Percentiles rank a stretch among this genome's conserved stretches.
These are phyloP conservation scores for Artemisia annua DNA, from an alignment of 129 eudicot species.

Conservation along the genomic window DNA sequence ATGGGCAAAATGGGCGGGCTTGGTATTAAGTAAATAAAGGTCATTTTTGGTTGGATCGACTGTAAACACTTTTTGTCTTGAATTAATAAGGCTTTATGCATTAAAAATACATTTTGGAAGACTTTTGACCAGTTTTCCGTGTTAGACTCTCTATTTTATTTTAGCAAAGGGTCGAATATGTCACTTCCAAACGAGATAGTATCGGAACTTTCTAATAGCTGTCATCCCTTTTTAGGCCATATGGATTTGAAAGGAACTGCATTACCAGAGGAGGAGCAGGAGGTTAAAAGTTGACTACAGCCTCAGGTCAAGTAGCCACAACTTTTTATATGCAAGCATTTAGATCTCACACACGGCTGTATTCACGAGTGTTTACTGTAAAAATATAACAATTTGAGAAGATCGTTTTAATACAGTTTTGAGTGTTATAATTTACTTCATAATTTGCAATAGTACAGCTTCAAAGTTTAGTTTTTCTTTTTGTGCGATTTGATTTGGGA, in stretches of 20 bases:
- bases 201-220: neutral
- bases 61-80: too few species aligned
- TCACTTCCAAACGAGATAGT: neutral
- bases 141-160: too few species aligned
- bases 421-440: slow-evolving; percentile 27
- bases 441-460: slow-evolving; percentile 25
- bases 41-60: too few species aligned
- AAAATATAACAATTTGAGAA: slow-evolving; percentile 43
- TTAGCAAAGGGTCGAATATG: neutral
- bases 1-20: too few species aligned
- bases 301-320: slow-evolving; percentile 1
- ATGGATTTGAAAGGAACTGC: slow-evolving; percentile 52
- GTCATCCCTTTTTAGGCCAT: slow-evolving; percentile 32
- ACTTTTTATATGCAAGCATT: slow-evolving; percentile 27
- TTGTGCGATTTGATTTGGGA: slow-evolving; percentile 11
- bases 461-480: slow-evolving; percentile 10
- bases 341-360: slow-evolving; percentile 31
- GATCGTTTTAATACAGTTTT: slow-evolving; percentile 32
- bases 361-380: slow-evolving; percentile 36
- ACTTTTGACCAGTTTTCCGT: too few species aligned
- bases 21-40: too few species aligned
- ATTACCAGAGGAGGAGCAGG: slow-evolving; percentile 54
- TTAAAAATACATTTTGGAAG: too few species aligned
- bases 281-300: slow-evolving; percentile 36
- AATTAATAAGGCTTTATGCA: too few species aligned